Conservation (phyloP, 805 yeast genomes). For the Kodamaea kaohsiungensis region DNA sequence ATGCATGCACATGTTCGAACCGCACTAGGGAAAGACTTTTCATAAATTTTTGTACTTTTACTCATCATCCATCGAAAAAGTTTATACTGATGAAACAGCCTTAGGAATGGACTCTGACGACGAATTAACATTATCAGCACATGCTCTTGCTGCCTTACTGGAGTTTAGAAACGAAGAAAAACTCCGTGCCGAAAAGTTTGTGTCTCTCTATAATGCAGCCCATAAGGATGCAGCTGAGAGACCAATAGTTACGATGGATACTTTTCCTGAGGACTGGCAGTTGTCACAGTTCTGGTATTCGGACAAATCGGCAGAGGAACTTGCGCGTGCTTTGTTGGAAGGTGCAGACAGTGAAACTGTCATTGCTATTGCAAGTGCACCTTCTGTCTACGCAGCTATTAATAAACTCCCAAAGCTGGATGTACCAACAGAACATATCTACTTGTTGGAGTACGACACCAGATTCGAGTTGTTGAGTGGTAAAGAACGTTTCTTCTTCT, state of each 20-base stretch:
- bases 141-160: conserved; percentile 55
- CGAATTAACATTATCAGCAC: conserved; percentile 47
- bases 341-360: conserved; percentile 75
- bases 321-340: conserved; percentile 71
- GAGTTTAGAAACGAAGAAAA: conserved; percentile 69
- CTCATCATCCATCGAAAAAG: not conserved
- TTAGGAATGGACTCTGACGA: conserved; percentile 40
- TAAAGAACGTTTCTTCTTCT: conserved; percentile 60
- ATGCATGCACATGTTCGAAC: not conserved
- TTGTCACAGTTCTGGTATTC: conserved; percentile 90
- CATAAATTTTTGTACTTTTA: not conserved
- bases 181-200: conserved; percentile 56
- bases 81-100: not conserved
- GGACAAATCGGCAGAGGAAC: conserved; percentile 65
- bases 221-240: conserved; percentile 46
- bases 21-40: not conserved
- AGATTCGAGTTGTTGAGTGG: conserved; percentile 78
- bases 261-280: conserved; percentile 91
- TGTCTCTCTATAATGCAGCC: conserved; percentile 53
- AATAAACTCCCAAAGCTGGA: conserved; percentile 49
- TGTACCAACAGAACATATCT: conserved; percentile 68
- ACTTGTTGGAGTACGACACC: conserved; percentile 75
- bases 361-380: conserved; percentile 81
- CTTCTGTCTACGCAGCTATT: conserved; percentile 87
- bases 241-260: conserved; percentile 57